These are phyloP conservation scores for Knoxdaviesia proteae DNA, from an alignment of 2,329 filamentous ascomycete genomes.

Conservation along the genomic window DNA sequence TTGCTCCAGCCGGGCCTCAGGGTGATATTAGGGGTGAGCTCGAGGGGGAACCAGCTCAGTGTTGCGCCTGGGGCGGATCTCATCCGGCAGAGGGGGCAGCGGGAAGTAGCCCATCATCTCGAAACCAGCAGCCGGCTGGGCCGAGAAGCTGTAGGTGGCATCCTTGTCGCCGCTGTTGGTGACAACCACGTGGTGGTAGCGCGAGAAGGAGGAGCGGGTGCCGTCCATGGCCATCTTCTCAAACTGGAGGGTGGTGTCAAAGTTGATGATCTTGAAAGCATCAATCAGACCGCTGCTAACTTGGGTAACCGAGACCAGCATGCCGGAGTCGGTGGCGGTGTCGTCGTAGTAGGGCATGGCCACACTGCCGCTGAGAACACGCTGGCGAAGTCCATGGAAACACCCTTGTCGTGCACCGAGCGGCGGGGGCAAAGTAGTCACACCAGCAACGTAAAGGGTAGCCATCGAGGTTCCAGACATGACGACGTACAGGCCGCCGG, in stretches of 20 bases:
- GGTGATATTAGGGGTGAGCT: background rate
- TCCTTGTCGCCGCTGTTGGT: slow-evolving; percentile 20
- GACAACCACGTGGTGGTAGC: slow-evolving; percentile 15
- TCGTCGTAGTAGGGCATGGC: no score
- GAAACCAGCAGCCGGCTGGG: slow-evolving; percentile 11
- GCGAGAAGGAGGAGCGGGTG: slow-evolving; percentile 20
- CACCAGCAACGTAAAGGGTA: slow-evolving; percentile 30
- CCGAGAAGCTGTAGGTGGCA: slow-evolving; percentile 18
- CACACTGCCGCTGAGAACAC: no score
- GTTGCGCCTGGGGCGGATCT: no score
- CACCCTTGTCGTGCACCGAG: no score
- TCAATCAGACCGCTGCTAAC: slow-evolving; percentile 26
- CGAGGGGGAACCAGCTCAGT: no score
- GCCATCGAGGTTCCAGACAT: slow-evolving; percentile 36
- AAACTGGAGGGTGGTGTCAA: slow-evolving; percentile 17
- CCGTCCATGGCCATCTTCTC: slow-evolving; percentile 27
- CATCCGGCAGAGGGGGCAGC: no score
- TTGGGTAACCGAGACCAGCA: slow-evolving; percentile 24
- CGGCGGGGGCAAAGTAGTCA: slow-evolving; percentile 23
- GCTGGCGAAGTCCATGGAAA: no score
- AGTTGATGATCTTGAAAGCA: slow-evolving; percentile 20
- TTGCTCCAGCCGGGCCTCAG: background rate
- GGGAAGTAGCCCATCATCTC: slow-evolving; percentile 1
- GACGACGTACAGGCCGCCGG: slow-evolving; percentile 20
- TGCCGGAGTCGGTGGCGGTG: no score